Evolutionary conservation across 768 basidiomycete species (phyloP).

Genomic region (Leccinellum rugosiceps): DNA sequence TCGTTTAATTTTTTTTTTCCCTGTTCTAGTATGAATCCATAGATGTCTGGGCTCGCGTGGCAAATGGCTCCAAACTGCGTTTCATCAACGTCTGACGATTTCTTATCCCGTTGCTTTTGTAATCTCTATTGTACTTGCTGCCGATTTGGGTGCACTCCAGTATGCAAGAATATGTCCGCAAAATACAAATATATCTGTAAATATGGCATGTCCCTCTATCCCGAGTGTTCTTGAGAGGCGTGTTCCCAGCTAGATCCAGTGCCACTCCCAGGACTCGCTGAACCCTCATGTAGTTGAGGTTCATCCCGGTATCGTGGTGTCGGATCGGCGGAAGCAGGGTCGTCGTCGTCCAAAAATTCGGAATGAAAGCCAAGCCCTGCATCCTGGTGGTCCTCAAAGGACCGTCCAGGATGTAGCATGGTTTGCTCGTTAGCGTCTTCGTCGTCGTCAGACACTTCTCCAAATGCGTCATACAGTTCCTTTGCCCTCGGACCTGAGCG

Average conservation of each 20-base stretch:
- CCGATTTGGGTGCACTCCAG: constrained; percentile 13
- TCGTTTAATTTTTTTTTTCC: constrained; percentile 13
- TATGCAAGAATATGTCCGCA: constrained; percentile 21
- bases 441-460: constrained; percentile 82
- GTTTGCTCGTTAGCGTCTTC: constrained; percentile 76
- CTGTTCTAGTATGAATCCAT: constrained; percentile 77
- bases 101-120: neutral
- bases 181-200: constrained; percentile 16
- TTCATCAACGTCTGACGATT: constrained; percentile 44
- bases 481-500: constrained; percentile 55
- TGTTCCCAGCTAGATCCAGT: constrained; percentile 75
- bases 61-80: constrained; percentile 76
- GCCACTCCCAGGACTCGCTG: constrained; percentile 36
- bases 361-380: constrained; percentile 63
- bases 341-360: constrained; percentile 81
- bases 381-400: constrained; percentile 33
- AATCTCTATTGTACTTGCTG: neutral
- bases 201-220: constrained; percentile 13
- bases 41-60: constrained; percentile 77
- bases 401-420: constrained; percentile 44
- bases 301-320: constrained; percentile 50
- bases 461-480: constrained; percentile 96
- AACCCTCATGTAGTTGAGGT: constrained; percentile 32
- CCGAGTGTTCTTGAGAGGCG: constrained; percentile 41
- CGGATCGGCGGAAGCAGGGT: constrained; percentile 35